These are phyloP conservation scores for Clitopilus hobsonii DNA, from an alignment of 768 basidiomycete species.

Conservation along the genomic window DNA sequence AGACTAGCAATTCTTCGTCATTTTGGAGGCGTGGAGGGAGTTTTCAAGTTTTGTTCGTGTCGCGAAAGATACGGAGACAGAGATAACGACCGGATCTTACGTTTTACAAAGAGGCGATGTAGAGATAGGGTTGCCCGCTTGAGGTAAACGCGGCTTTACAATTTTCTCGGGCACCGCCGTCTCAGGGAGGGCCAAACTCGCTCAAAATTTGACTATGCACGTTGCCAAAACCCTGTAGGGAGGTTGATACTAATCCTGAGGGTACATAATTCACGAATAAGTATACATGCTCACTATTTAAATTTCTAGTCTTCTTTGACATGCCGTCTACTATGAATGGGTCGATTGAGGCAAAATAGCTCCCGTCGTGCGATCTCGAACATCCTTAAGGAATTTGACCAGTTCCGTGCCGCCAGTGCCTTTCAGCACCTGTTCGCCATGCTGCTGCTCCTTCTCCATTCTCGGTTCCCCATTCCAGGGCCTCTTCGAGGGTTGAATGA, in stretches of 20 bases:
- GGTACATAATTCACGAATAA: not conserved
- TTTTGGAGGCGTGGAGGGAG: too few relatives aligned
- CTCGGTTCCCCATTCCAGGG: conserved; percentile 21
- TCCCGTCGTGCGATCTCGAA: conserved; percentile 62
- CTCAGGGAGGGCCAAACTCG: not conserved
- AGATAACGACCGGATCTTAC: not conserved
- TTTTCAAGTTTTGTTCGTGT: too few relatives aligned
- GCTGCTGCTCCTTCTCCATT: conserved; percentile 8
- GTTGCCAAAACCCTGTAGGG: too few relatives aligned
- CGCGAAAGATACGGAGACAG: not conserved
- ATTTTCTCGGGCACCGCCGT: not conserved
- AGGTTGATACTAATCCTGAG: too few relatives aligned
- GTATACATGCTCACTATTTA: too few relatives aligned
- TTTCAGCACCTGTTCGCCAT: conserved; percentile 32
- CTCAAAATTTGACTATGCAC: not conserved
- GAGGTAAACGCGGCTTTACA: not conserved
- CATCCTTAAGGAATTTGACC: conserved; percentile 71
- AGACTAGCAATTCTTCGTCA: too few relatives aligned
- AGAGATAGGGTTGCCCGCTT: not conserved
- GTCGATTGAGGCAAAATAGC: conserved; percentile 22
- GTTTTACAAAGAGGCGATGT: not conserved
- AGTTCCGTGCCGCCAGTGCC: conserved; percentile 84
- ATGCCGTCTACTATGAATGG: not conserved
- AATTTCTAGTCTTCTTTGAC: too few relatives aligned
- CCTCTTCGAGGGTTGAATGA: conserved; percentile 64